Evolutionary conservation across 352 stramenopile genomes (phyloP).

Genomic region (Pythium vanterpoolii): DNA sequence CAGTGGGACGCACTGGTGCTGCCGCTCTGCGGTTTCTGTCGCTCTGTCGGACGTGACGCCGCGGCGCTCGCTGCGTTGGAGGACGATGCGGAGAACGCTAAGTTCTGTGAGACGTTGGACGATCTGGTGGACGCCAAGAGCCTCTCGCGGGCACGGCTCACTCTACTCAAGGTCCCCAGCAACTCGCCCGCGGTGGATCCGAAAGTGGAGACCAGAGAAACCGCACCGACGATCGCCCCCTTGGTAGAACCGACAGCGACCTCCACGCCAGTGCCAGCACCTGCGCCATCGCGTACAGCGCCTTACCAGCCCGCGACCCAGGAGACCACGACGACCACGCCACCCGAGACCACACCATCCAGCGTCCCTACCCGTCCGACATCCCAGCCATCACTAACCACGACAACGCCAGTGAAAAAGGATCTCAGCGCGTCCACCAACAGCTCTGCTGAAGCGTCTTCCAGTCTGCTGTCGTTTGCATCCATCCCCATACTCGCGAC

Average conservation of each 20-base stretch:
- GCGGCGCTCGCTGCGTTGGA: background rate
- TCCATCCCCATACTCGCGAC: slow-evolving; percentile 15
- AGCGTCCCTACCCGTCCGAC: background rate
- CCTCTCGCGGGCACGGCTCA: background rate
- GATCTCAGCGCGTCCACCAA: background rate
- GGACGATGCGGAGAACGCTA: background rate
- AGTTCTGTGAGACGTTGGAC: slow-evolving; percentile 9
- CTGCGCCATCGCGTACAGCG: background rate
- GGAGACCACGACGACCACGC: background rate
- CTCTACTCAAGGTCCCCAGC: background rate
- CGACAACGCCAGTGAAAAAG: background rate
- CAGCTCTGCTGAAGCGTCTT: slow-evolving; percentile 1
- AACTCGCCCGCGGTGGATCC: background rate
- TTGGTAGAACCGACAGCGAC: background rate
- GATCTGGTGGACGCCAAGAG: slow-evolving; percentile 17
- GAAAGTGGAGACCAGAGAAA: background rate
- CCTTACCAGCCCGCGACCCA: background rate
- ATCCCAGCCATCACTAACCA: background rate
- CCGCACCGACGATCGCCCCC: background rate
- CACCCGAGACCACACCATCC: background rate
- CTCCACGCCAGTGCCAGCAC: background rate
- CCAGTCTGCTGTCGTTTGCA: slow-evolving; percentile 9
- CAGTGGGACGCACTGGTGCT: slow-evolving; percentile 20
- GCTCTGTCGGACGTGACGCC: slow-evolving; percentile 2
- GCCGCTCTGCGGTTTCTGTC: slow-evolving; percentile 23